Conservation (phyloP, 2,329 filamentous ascomycete genomes). For the Taxawa tesnikishii region DNA sequence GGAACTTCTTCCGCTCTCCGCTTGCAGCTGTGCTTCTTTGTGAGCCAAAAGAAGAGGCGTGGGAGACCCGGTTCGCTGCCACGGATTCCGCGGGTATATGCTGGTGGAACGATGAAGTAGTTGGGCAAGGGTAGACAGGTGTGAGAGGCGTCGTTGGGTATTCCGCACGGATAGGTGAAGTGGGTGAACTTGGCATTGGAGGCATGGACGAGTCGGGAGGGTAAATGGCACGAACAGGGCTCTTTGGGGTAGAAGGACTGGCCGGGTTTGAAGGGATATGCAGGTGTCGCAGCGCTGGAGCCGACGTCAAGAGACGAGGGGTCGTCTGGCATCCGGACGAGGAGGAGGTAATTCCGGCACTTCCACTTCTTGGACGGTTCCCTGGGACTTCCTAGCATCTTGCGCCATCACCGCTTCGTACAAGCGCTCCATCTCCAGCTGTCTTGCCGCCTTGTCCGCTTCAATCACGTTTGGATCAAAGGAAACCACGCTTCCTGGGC, state of each 20-base stretch:
- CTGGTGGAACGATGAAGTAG: too few species aligned
- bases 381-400: slow-evolving; percentile 42
- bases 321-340: slow-evolving; percentile 7
- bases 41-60: slow-evolving; percentile 24
- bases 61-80: slow-evolving; percentile 7
- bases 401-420: slow-evolving; percentile 90
- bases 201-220: slow-evolving; percentile 22
- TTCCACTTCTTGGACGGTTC: slow-evolving; percentile 3
- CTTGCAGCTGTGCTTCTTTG: slow-evolving; percentile 21
- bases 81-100: too few species aligned
- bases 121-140: not conserved
- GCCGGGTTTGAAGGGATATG: slow-evolving; percentile 19
- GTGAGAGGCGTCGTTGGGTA: slow-evolving; percentile 9
- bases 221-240: slow-evolving; percentile 36
- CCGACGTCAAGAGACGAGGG: slow-evolving; percentile 15
- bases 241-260: slow-evolving; percentile 20
- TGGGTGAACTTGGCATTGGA: slow-evolving; percentile 11
- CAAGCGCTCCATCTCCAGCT: slow-evolving; percentile 76
- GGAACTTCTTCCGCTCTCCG: slow-evolving; percentile 21
- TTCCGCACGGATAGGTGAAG: slow-evolving; percentile 16
- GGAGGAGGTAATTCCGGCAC: not conserved
- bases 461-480: slow-evolving; percentile 70
- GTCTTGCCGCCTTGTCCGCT: slow-evolving; percentile 60
- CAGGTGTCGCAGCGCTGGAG: slow-evolving; percentile 15
- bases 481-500: slow-evolving; percentile 48